Base-by-base conservation (phyloP, 345 rosid genomes). In the Brassica cretica region DNA sequence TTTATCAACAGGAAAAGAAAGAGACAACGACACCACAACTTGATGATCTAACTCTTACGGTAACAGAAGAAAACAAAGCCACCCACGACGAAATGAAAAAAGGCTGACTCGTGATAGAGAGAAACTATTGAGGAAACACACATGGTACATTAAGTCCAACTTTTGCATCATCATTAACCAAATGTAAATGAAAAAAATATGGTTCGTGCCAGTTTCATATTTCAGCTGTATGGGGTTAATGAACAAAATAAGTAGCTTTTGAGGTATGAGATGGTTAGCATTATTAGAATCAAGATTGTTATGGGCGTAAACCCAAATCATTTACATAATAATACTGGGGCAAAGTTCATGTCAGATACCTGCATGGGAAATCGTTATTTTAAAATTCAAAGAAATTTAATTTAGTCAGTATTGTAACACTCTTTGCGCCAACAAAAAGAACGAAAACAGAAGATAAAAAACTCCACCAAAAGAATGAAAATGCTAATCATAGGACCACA, bases 21-120 rank as follows among this genome's bases (percentile, higher is more conserved):
- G 29, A 24, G 65, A 24, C 66, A 51, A 21, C 83, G 82, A 51
- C 27, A 74, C 5, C 65, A 27, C 32, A 63, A 64, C 14, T 6
- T 69, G 71, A 69, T 79, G 78, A 68, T 29, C 87, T 66, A 76
- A 82, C 69, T 69, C 67, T 71, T 19, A 82, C 80, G 72, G 78
- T 32, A 65, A 85, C 86, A 8, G 64, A 81, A 8, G 64, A 79
- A 62, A 66, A 77, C 29, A 85, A 89, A 82, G 72, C 25, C 84
- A 1, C 29, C 84, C 46, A 78, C 78, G 82, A 89, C 85, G n/a
- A 82, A 78, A 68, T 0, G 59, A 82, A 1, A 79, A 37, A 35
- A 64, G 58, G 33, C 68, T 75, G 29, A 82, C 87, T 39, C 10
- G 88, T 30, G 76, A 16, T 65, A 80, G 56, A 51, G 56, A 51